Base-by-base conservation (phyloP, 805 yeast genomes). In the Barnettozyma botsteinii region DNA sequence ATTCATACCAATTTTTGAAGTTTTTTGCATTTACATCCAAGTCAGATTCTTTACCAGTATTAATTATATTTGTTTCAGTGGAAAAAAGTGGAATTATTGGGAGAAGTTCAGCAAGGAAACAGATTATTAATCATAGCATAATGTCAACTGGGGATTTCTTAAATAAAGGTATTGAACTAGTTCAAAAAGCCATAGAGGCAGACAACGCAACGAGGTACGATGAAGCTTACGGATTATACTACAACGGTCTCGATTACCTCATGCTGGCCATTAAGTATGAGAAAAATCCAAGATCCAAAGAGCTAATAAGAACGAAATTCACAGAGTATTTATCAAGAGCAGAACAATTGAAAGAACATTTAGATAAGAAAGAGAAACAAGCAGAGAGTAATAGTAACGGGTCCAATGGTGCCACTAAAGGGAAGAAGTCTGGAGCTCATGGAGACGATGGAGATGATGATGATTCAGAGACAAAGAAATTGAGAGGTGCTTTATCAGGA, bases 231-330 rank as follows among this genome's bases (percentile, higher is more conserved):
- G 85, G 87, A 45, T 74, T 86, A 33, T 93, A 93, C 64, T 89
- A 85, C 66, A 85, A 85, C 53, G 97, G 97, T 2, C 69, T 93
- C 41, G 98, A 93, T 61, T 93, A 93, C 64, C 70, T 93, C 53
- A 88, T 93, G 96, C 70, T 88, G 50, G 98, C 98, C 5, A 71
- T 93, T 52, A 93, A 93, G 64, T 91, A 84, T 55, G 98, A 93
- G 62, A 91, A 89, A 62, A 93, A 89, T 62, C 81, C 83, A 18
- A 81, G 81, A 52, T 82, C 94, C 27, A 91, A 89, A 60, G 96
- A 88, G 50, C 71, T 91, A 44, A 85, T 93, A 49, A 76, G 89
- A 56, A 76, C 87, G 8, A 88, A 88, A 61, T 85, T 91, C 60
- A 84, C 89, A 6, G 98, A 93, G 58, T 93, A 93, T 60, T 65